A percentile compares a stretch with the other conserved stretches of the same genome.
These are phyloP conservation scores for Hyaloscypha variabilis DNA, from an alignment of 495 filamentous ascomycete genomes.

Conservation along the genomic window DNA sequence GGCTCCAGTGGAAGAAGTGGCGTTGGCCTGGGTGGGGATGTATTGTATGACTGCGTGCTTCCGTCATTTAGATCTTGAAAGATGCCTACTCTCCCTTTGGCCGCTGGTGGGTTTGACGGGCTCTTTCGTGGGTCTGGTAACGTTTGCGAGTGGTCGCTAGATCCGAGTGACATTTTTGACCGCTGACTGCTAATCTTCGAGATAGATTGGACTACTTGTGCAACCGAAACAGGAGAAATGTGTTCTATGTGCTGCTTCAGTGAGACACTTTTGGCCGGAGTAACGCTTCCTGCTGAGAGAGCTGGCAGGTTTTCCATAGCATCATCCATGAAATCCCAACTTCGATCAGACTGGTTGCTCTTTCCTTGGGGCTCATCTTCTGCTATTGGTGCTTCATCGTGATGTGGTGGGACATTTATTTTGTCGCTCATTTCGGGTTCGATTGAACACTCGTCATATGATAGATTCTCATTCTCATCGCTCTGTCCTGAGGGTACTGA, in stretches of 20 bases:
- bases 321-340: slow-evolving; percentile 7
- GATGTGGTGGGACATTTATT: not conserved
- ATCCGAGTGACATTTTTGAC: not conserved
- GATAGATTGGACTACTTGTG: not conserved
- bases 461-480: not conserved
- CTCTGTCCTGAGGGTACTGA: not conserved
- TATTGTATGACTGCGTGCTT: slow-evolving; percentile 27
- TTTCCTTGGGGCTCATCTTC: not conserved
- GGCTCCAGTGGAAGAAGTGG: not conserved
- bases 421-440: not conserved
- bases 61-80: slow-evolving; percentile 11
- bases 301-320: not conserved
- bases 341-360: not conserved
- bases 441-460: not conserved
- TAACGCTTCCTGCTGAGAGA: not conserved
- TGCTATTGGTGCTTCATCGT: not conserved
- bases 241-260: not conserved
- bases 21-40: slow-evolving; percentile 17
- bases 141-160: not conserved
- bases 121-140: not conserved
- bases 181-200: not conserved
- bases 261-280: not conserved
- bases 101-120: not conserved
- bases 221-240: not conserved
- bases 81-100: not conserved